Conservation (phyloP, 352 stramenopile species). For the Pythium sp. region DNA sequence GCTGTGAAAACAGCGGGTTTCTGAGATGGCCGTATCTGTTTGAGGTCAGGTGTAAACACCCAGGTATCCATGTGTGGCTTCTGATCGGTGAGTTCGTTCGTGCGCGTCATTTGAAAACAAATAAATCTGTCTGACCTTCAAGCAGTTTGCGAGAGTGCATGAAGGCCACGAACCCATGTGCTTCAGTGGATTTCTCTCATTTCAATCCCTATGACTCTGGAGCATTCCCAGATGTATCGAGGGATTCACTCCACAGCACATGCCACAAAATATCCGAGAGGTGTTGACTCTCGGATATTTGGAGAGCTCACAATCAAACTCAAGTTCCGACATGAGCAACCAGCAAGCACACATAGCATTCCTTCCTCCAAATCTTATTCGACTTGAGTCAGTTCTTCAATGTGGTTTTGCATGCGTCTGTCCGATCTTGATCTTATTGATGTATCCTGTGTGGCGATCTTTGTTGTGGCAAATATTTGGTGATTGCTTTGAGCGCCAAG, state of each 20-base stretch:
- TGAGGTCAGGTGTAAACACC: background rate
- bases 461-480: background rate
- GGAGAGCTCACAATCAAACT: background rate
- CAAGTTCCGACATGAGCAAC: slow-evolving; percentile 1
- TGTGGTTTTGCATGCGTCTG: background rate
- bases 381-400: background rate
- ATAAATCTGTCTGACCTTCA: background rate
- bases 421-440: background rate
- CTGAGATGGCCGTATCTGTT: background rate
- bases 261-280: background rate
- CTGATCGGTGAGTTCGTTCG: background rate
- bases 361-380: background rate
- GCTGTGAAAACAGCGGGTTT: background rate
- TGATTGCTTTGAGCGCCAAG: background rate
- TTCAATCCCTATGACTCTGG: background rate
- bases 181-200: background rate
- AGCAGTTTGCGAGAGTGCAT: background rate
- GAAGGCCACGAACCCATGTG: background rate
- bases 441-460: background rate
- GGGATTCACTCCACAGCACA: background rate
- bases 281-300: background rate
- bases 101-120: background rate
- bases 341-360: too few species aligned
- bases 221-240: background rate
- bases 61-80: background rate